These are phyloP conservation scores for Malania oleifera DNA, from an alignment of 164 flowering plant species.

Conservation along the genomic window DNA sequence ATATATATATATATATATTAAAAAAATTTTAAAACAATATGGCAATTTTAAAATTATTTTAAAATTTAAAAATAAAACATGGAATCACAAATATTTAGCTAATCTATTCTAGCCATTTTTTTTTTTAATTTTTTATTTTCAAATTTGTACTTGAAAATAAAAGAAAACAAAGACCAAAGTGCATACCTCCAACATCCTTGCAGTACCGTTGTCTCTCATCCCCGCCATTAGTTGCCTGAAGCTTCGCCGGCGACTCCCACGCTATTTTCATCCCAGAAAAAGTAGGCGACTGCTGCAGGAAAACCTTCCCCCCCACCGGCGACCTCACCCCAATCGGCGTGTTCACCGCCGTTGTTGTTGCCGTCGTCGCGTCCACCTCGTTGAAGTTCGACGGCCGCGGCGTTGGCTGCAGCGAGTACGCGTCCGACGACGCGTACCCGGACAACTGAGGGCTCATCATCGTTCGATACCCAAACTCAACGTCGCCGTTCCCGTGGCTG, in stretches of 20 bases:
- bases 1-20: too few species aligned
- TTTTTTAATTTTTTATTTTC: too few species aligned
- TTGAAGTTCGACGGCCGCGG: constrained; percentile 57
- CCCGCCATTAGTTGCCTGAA: constrained; percentile 22
- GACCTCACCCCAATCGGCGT: constrained; percentile 46
- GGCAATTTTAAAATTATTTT: too few species aligned
- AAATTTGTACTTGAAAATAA: too few species aligned
- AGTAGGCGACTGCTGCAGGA: constrained; percentile 40
- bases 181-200: constrained; percentile 34
- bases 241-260: constrained; percentile 39
- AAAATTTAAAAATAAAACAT: too few species aligned
- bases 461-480: constrained; percentile 32
- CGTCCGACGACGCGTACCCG: constrained; percentile 62
- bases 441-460: constrained; percentile 42
- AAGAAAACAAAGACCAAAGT: not conserved
- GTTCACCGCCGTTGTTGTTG: constrained; percentile 20
- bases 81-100: too few species aligned
- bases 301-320: constrained; percentile 37
- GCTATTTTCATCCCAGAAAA: constrained; percentile 25
- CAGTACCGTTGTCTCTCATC: constrained; percentile 26
- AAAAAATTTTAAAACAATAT: too few species aligned
- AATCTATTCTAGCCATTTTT: too few species aligned
- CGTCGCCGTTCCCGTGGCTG: constrained; percentile 13
- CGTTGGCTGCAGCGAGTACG: constrained; percentile 62
- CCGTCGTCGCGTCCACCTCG: constrained; percentile 33